These are phyloP conservation scores for Talaromyces sp. DNA, from an alignment of 2,329 filamentous ascomycete species.

Conservation along the genomic window DNA sequence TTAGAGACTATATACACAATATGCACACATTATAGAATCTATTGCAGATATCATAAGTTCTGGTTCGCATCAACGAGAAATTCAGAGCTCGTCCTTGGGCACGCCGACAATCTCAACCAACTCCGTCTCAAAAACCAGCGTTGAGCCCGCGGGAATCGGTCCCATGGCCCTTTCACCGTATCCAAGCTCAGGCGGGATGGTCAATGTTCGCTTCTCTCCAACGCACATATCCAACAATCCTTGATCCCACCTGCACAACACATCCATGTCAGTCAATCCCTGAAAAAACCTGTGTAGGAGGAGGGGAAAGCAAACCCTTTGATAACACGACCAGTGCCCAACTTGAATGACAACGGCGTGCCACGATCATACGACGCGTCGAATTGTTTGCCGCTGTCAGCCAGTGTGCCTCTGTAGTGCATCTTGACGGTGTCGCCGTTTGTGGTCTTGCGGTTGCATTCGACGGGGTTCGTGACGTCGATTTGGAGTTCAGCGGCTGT, in stretches of 20 bases:
- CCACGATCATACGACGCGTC: constrained; percentile 79
- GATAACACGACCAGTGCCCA: constrained; percentile 82
- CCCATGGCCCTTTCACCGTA: constrained; percentile 76
- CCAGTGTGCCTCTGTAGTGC: constrained; percentile 83
- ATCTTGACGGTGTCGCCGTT: constrained; percentile 77
- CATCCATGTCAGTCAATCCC: no score
- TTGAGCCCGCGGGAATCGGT: constrained; percentile 78
- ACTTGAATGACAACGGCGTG: constrained; percentile 70
- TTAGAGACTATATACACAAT: background rate
- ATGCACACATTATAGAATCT: background rate
- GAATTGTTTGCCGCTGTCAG: constrained; percentile 71
- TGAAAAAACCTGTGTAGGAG: background rate
- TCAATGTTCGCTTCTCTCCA: constrained; percentile 86
- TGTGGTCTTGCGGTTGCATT: constrained; percentile 74
- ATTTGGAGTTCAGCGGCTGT: constrained; percentile 59
- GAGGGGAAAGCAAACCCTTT: constrained; percentile 61
- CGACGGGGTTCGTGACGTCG: constrained; percentile 67
- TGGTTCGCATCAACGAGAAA: background rate
- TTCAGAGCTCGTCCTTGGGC: constrained; percentile 44
- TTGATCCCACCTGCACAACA: constrained; percentile 69
- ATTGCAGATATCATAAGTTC: background rate
- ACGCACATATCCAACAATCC: constrained; percentile 92
- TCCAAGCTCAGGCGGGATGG: constrained; percentile 78
- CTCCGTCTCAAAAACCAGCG: constrained; percentile 89
- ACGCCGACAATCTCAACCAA: constrained; percentile 79